These are phyloP conservation scores for Dichotomopilus funicola DNA, from an alignment of 2,329 filamentous ascomycete species.

Conservation along the genomic window DNA sequence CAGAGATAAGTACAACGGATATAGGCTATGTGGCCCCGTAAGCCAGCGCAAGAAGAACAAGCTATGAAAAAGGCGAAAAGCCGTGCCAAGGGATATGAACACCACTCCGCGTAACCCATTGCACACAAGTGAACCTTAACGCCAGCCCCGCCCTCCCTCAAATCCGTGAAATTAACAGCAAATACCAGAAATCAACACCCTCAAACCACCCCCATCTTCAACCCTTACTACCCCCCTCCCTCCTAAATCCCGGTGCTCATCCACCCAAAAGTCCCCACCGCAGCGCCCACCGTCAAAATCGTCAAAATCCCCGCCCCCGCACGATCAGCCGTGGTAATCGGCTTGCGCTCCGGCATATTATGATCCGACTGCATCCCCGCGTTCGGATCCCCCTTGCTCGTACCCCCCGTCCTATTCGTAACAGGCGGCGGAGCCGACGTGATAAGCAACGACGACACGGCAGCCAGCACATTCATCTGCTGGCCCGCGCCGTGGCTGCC, in stretches of 20 bases:
- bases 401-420: constrained; percentile 46
- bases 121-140: no score
- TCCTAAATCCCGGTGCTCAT: constrained; percentile 34
- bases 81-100: no score
- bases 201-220: background rate
- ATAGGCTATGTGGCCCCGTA: no score
- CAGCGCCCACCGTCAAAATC: constrained; percentile 35
- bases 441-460: constrained; percentile 46
- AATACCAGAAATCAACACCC: no score
- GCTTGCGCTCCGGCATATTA: constrained; percentile 25
- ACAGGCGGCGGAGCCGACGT: constrained; percentile 35
- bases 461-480: constrained; percentile 50
- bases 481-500: constrained; percentile 53
- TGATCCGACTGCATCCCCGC: constrained; percentile 32
- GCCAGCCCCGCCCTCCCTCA: no score
- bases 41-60: no score
- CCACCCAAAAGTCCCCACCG: constrained; percentile 43
- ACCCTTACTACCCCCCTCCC: background rate
- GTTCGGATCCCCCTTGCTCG: constrained; percentile 36
- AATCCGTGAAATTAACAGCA: no score
- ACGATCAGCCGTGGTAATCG: constrained; percentile 39
- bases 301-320: constrained; percentile 46
- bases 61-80: no score
- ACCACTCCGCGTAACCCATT: no score
- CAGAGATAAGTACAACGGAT: no score